Conservation (phyloP, 805 yeast genomes). For the Wickerhamomyces canadensis region DNA sequence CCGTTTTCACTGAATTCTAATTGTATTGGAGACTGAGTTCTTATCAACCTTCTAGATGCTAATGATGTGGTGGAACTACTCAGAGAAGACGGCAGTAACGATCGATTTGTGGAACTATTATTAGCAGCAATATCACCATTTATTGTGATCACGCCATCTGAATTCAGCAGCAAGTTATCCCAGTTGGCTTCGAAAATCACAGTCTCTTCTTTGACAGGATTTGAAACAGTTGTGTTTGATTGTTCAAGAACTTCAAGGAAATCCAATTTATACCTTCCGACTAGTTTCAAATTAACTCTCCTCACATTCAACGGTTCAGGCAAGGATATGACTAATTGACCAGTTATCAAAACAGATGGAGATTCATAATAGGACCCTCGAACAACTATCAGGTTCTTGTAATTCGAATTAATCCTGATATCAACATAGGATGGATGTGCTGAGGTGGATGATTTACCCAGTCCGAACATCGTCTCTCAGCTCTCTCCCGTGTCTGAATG, state of each 20-base stretch:
- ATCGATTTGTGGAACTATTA: background rate
- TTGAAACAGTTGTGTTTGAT: slow-evolving; percentile 31
- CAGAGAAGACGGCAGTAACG: slow-evolving; percentile 1
- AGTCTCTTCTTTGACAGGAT: slow-evolving; percentile 44
- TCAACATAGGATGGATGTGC: no score
- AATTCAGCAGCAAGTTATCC: slow-evolving; percentile 45
- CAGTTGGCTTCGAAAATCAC: slow-evolving; percentile 66
- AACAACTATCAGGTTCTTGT: slow-evolving; percentile 62
- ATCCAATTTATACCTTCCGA: slow-evolving; percentile 59
- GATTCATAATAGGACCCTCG: slow-evolving; percentile 76
- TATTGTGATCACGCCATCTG: slow-evolving; percentile 25
- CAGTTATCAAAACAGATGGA: slow-evolving; percentile 66
- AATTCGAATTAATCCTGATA: slow-evolving; percentile 28
- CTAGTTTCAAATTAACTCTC: slow-evolving; percentile 52
- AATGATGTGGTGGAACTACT: slow-evolving; percentile 1
- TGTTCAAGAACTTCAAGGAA: slow-evolving; percentile 40
- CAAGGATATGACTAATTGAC: slow-evolving; percentile 66
- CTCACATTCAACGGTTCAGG: slow-evolving; percentile 63
- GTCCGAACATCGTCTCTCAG: slow-evolving; percentile 17
- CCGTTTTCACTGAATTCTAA: slow-evolving; percentile 25
- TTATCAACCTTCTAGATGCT: slow-evolving; percentile 12
- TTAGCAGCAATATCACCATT: slow-evolving; percentile 14
- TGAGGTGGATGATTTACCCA: no score
- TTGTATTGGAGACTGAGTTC: slow-evolving; percentile 20
- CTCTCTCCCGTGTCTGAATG: no score